Evolutionary conservation across 495 filamentous ascomycete genomes (phyloP), one percentile per base, ranked within the genome.

Genomic region (Penicillium desertorum): DNA sequence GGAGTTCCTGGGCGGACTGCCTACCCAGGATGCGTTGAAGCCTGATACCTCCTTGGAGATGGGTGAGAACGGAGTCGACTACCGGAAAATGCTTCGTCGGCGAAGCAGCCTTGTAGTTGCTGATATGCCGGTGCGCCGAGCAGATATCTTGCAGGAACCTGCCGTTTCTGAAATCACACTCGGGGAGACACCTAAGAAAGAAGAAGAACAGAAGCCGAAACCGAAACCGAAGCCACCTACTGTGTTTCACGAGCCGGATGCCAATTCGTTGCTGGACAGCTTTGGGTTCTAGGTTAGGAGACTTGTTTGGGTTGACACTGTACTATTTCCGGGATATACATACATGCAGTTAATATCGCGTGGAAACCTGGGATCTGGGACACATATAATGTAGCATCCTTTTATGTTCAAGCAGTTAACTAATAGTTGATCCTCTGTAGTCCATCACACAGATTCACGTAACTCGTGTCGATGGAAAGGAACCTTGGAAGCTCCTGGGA

Each of bases 241-340:
- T 43, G 84, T 86, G 60, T 96, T 97, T 70, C 82, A 92, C 73
- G 93, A 98, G 72, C 93, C 93, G 17, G 90, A 95, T 78, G 80
- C 88, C 44, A 95, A 85, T 74, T 89, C 86, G 48, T 69, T 92
- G 64, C 70, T 92, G 61, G 88, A 91, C 76, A 90, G 81, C 67
- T 92, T 92, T 81, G 88, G 88, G 16, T 90, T 90, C 54, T 79
- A 70, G 60, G 30, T 39, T 58, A 45, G 36, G 41, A 16, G 17
- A 32, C 1, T 53, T 45, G 7, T 45, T 58, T 29, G 4, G 53
- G 47, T 56, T 50, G 27, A n/a, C 29, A 27, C 23, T 48, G 53
- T 42, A 54, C 37, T 17, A 44, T 45, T 59, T 36, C 16, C 5
- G 57, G 5, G 36, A 49, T 30, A 45, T 51, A 57, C 30, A 54